Percentiles rank a stretch among this genome's conserved stretches.
phyloP scores from a whole-genome alignment of 1,139 yeast species.

The Candida sanyaensis region DNA sequence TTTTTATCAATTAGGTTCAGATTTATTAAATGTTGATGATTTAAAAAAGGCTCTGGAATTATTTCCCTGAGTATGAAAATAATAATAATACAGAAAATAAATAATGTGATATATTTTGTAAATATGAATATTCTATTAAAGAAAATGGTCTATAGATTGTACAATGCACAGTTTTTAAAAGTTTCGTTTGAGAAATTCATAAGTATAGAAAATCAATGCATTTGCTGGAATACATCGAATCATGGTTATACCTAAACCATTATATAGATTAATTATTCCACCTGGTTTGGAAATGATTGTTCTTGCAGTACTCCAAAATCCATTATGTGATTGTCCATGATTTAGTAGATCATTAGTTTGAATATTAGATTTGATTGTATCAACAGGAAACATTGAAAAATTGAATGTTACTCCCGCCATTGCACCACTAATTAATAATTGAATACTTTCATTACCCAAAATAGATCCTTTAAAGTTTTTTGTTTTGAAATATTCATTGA shows the following conservation, averaged over 20 bases:
- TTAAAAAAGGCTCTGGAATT: slow-evolving; percentile 25
- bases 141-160: slow-evolving; percentile 1
- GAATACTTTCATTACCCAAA: slow-evolving; percentile 44
- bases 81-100: too few species aligned
- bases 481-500: slow-evolving; percentile 39
- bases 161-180: slow-evolving; percentile 17
- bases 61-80: slow-evolving; percentile 14
- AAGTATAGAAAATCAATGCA: slow-evolving; percentile 80
- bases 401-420: slow-evolving; percentile 84
- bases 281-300: slow-evolving; percentile 43
- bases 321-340: slow-evolving; percentile 19
- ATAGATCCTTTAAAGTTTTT: slow-evolving; percentile 13
- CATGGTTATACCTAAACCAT: slow-evolving; percentile 84
- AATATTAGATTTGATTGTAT: slow-evolving; percentile 84
- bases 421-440: slow-evolving; percentile 77
- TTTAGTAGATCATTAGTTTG: slow-evolving; percentile 58
- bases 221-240: slow-evolving; percentile 86
- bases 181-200: slow-evolving; percentile 61
- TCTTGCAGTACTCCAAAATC: slow-evolving; percentile 32
- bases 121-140: too few species aligned
- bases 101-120: neutral
- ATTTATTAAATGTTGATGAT: slow-evolving; percentile 44
- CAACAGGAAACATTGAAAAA: slow-evolving; percentile 82
- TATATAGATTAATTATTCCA: slow-evolving; percentile 70
- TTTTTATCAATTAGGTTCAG: slow-evolving; percentile 32